Base-by-base conservation (phyloP, 164 flowering plant genomes). In the Vitis riparia region DNA sequence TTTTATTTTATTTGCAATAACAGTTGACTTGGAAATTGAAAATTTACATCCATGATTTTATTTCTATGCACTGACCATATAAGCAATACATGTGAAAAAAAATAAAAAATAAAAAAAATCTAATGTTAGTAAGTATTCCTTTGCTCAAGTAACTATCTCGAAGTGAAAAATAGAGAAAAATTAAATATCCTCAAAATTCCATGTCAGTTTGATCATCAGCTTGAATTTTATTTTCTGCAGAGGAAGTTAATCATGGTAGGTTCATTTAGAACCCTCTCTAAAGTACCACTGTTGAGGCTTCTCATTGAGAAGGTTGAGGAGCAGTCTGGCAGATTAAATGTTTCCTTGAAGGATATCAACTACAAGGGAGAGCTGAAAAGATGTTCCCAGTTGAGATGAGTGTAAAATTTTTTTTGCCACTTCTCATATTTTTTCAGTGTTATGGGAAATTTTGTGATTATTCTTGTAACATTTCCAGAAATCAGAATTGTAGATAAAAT, bases 241-340 rank as follows among this genome's bases (percentile, higher is more conserved):
- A 96, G 91, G 79, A 96, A 93, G 87, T 74, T 96, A 81, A 87
- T 96, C 23, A 85, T 96, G 97, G 97, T 96, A 62, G 99, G 99
- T 3, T 96, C 99, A 30, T 76, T 91, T 60, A 75, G 62, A 74
- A 96, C 97, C 14, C 92, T 96, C 55, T 85, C 95, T n/a, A 86
- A 67, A 65, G 94, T 93, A 73, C 98, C 98, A 9, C 62, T 93
- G 73, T 82, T 96, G 67, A 93, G 86, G 85, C 95, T 93, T 82
- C 86, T 96, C 9, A 85, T 93, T 11, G 89, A 92, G 64, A 90
- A 89, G 75, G 98, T 96, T 17, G 88, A 87, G 2, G 90, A 92
- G 80, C 91, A 87, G 65, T 77, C 80, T 3, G 97, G 93, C 66
- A 81, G 91, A 61, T 53, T 91, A 51, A 67, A 55, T 62, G 66